Evolutionary conservation across 257 asterid genomes (phyloP).

Genomic region (Echium plantagineum): DNA sequence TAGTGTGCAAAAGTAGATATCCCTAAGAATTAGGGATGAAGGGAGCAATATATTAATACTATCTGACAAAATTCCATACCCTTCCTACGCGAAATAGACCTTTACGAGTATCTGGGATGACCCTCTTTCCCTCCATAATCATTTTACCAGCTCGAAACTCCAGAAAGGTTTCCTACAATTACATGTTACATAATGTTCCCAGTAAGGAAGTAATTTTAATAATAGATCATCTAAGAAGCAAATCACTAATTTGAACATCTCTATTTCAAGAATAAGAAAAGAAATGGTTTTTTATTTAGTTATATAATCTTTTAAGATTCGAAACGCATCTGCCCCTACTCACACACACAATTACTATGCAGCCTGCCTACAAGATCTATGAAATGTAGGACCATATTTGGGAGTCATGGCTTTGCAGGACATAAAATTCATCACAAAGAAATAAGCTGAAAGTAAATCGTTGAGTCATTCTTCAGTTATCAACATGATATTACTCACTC

Average conservation of each 20-base stretch:
- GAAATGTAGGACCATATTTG: background rate
- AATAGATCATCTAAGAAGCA: no score
- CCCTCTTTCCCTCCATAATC: constrained; percentile 72
- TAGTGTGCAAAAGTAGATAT: no score
- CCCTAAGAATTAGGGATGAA: no score
- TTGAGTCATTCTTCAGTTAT: background rate
- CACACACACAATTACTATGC: background rate
- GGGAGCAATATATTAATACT: background rate
- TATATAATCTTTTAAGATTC: background rate
- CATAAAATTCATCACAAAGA: background rate
- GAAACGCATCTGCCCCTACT: background rate
- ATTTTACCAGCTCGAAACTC: constrained; percentile 98
- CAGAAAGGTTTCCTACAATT: constrained; percentile 51
- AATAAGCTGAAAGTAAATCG: background rate
- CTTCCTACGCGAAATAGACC: constrained; percentile 87
- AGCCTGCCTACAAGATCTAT: background rate
- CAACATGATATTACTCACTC: background rate
- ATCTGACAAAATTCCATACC: constrained; percentile 33
- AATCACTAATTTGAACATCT: background rate
- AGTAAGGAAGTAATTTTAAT: background rate
- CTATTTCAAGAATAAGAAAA: background rate
- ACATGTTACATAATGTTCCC: constrained; percentile 3
- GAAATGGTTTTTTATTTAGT: background rate
- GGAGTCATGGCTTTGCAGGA: background rate
- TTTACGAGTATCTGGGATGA: constrained; percentile 76